Conservation (phyloP, 192 early-diverging fungal genomes). For the Chytriomyces sp. region DNA sequence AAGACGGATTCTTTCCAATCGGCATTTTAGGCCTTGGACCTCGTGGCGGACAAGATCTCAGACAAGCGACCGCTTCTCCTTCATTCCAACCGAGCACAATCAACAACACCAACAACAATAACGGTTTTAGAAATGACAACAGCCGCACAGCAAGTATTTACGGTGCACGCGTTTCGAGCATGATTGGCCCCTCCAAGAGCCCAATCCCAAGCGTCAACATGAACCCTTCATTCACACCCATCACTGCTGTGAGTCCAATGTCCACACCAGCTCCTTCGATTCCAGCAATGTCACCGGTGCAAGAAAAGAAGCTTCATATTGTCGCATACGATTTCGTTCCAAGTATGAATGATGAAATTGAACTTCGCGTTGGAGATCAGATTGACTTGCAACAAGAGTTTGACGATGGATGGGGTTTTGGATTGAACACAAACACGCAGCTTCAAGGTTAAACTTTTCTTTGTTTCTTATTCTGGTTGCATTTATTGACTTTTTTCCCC, state of each 20-base stretch:
- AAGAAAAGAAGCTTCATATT: constrained; percentile 21
- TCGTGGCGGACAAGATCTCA: no score
- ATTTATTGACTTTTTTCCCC: background rate
- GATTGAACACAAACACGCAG: constrained; percentile 17
- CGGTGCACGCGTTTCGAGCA: background rate
- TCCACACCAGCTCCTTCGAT: background rate
- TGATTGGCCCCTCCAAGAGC: background rate
- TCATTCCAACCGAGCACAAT: background rate
- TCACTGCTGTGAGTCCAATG: background rate
- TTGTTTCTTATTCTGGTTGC: background rate
- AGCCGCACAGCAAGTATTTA: background rate
- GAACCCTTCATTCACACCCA: background rate
- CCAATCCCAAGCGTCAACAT: background rate
- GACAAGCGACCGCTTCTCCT: background rate
- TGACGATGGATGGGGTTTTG: constrained; percentile 18
- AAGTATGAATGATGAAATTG: constrained; percentile 31
- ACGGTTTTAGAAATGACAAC: background rate
- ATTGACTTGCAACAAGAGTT: constrained; percentile 22
- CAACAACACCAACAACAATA: no score
- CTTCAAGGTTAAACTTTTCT: background rate
- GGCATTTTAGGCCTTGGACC: constrained; percentile 9
- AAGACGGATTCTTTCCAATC: constrained; percentile 29
- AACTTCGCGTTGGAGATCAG: constrained; percentile 26
- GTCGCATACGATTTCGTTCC: constrained; percentile 25
- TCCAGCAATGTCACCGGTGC: background rate